phyloP scores from a whole-genome alignment of 2,329 filamentous ascomycete species.

The Rhynchosporium agropyri region DNA sequence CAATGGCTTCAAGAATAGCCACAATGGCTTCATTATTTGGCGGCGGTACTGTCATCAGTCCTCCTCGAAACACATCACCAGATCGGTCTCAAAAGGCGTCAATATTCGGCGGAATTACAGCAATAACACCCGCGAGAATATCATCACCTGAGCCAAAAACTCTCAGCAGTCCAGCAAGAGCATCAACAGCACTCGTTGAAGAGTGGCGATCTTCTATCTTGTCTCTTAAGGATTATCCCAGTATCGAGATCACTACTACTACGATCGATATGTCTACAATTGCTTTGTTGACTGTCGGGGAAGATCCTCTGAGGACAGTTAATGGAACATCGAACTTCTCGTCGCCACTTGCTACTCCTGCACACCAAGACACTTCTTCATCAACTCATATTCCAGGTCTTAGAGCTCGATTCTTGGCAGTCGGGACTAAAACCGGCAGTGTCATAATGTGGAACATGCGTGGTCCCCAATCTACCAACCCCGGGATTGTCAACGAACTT shows the following conservation, averaged over 20 bases:
- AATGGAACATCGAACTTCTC: constrained; percentile 47
- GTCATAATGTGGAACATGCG: constrained; percentile 86
- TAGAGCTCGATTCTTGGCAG: constrained; percentile 75
- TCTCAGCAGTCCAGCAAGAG: constrained; percentile 32
- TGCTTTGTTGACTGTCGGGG: constrained; percentile 69
- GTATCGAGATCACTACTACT: constrained; percentile 66
- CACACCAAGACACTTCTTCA: constrained; percentile 28
- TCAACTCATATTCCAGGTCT: constrained; percentile 77
- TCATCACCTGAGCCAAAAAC: constrained; percentile 35
- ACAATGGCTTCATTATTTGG: constrained; percentile 42
- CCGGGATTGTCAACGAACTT: constrained; percentile 60
- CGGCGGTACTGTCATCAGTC: constrained; percentile 34
- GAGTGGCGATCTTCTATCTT: constrained; percentile 70
- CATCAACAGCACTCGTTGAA: constrained; percentile 48
- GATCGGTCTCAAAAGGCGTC: constrained; percentile 32
- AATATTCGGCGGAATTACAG: constrained; percentile 33
- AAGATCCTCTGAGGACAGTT: constrained; percentile 73
- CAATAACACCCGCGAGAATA: constrained; percentile 22
- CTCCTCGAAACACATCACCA: constrained; percentile 32
- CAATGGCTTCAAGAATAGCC: constrained; percentile 29
- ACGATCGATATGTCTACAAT: constrained; percentile 75
- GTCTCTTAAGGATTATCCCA: constrained; percentile 60
- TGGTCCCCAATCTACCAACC: constrained; percentile 58
- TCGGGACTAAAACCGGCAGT: constrained; percentile 78
- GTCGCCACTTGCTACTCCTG: constrained; percentile 37